Conservation (phyloP, 768 basidiomycete species). For the Gymnopilus junonius region DNA sequence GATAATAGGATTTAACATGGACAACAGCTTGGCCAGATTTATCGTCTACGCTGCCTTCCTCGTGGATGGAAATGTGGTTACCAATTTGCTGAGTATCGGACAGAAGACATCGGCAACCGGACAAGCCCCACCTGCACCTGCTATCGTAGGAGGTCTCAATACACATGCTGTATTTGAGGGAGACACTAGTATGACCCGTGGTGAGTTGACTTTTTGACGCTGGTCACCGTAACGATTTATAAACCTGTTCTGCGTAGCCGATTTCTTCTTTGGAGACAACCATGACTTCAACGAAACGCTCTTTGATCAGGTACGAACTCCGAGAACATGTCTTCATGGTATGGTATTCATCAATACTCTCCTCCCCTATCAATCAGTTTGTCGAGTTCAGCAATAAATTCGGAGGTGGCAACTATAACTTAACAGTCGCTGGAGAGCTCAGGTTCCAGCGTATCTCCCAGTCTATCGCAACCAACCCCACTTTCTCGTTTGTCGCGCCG, state of each 20-base stretch:
- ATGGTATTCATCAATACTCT: too few species aligned
- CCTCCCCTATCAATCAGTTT: neutral
- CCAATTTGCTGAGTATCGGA: slow-evolving; percentile 26
- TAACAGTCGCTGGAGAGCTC: slow-evolving; percentile 27
- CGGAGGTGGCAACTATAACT: slow-evolving; percentile 29
- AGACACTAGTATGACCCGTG: slow-evolving; percentile 25
- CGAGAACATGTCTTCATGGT: too few species aligned
- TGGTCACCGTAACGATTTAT: neutral
- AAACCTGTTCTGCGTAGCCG: slow-evolving; percentile 2
- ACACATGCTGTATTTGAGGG: slow-evolving; percentile 31
- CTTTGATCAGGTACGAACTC: slow-evolving; percentile 22
- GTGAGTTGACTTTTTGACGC: slow-evolving; percentile 5
- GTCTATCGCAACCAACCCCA: slow-evolving; percentile 30
- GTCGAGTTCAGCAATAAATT: slow-evolving; percentile 23
- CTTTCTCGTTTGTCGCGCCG: slow-evolving; percentile 27
- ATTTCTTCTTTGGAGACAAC: slow-evolving; percentile 28
- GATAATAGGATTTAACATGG: slow-evolving; percentile 24
- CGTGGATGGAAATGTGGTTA: slow-evolving; percentile 27
- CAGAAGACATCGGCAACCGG: slow-evolving; percentile 26
- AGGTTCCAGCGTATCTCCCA: slow-evolving; percentile 27
- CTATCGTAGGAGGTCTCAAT: slow-evolving; percentile 27
- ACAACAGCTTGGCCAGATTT: slow-evolving; percentile 22
- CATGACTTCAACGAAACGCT: slow-evolving; percentile 30
- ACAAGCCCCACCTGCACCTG: slow-evolving; percentile 24
- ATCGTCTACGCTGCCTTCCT: slow-evolving; percentile 28